A percentile compares a stretch with the other conserved stretches of the same genome.
These are phyloP conservation scores for Sphaerobolus stellatus DNA, from an alignment of 1,284 basidiomycete genomes.

Conservation along the genomic window DNA sequence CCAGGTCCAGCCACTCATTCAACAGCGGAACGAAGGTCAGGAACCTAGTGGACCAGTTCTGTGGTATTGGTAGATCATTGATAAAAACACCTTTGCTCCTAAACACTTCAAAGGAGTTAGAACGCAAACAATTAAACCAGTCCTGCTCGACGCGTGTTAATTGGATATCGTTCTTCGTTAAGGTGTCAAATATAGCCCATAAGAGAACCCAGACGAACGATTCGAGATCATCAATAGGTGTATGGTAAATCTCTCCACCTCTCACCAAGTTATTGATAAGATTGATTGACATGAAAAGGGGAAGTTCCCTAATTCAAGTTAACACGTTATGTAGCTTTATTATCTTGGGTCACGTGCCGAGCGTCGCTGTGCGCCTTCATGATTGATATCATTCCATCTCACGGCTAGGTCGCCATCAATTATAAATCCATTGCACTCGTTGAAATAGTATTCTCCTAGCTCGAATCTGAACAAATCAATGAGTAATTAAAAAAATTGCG, in stretches of 20 bases:
- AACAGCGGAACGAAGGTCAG: no score
- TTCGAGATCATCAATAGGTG: background rate
- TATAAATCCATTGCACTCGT: background rate
- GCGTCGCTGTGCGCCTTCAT: background rate
- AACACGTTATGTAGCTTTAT: background rate
- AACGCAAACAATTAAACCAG: background rate
- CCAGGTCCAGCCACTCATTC: no score
- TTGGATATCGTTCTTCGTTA: background rate
- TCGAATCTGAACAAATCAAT: background rate
- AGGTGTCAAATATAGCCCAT: background rate
- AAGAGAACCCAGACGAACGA: background rate
- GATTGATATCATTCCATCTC: background rate
- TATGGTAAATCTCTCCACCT: background rate
- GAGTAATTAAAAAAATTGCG: background rate
- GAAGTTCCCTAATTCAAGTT: background rate
- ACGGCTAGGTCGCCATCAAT: background rate
- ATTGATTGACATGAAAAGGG: background rate
- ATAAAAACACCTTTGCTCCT: no score
- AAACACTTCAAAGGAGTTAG: no score
- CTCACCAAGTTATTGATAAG: background rate
- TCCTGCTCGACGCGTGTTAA: background rate
- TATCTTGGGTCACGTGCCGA: background rate
- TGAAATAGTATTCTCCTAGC: background rate
- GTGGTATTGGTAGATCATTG: no score
- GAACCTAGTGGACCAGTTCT: no score